phyloP scores from a whole-genome alignment of 2,329 filamentous ascomycete genomes.

The Pyrenochaeta sp. region DNA sequence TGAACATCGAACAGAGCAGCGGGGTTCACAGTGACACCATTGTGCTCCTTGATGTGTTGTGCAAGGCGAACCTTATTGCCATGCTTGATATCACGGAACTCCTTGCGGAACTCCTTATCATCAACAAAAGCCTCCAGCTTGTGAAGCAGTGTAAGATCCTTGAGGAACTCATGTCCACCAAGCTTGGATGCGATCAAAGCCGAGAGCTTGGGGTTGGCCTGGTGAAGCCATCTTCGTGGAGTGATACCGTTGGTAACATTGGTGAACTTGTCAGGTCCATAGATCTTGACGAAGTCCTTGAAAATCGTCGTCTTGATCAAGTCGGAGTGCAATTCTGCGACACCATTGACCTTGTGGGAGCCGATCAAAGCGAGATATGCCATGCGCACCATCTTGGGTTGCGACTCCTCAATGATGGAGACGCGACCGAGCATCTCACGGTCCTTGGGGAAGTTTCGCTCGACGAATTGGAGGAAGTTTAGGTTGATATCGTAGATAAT shows the following conservation, averaged over 20 bases:
- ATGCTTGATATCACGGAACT: constrained; percentile 96
- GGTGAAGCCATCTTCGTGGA: constrained; percentile 93
- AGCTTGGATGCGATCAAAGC: constrained; percentile 91
- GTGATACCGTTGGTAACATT: constrained; percentile 99
- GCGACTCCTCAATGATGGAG: constrained; percentile 97
- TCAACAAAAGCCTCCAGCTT: constrained; percentile 84
- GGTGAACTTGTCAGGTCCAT: constrained; percentile 95
- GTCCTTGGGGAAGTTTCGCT: constrained; percentile 88
- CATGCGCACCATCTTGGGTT: constrained; percentile 99
- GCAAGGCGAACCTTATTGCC: constrained; percentile 94
- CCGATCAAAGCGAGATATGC: constrained; percentile 93
- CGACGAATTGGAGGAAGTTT: constrained; percentile 88
- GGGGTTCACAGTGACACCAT: constrained; percentile 84
- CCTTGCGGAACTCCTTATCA: constrained; percentile 88
- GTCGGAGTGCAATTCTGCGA: constrained; percentile 96
- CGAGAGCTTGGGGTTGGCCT: constrained; percentile 92
- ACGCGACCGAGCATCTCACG: constrained; percentile 84
- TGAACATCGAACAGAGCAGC: constrained; percentile 92
- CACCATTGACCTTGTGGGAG: constrained; percentile 98
- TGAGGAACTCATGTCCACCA: constrained; percentile 83
- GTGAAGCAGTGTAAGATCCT: constrained; percentile 85
- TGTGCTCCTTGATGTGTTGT: constrained; percentile 85
- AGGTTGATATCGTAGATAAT: constrained; percentile 99
- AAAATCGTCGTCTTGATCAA: constrained; percentile 99
- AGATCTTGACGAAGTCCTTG: constrained; percentile 96